phyloP scores from a whole-genome alignment of 148 eudicot genomes.

The Rhododendron kiyosumense region DNA sequence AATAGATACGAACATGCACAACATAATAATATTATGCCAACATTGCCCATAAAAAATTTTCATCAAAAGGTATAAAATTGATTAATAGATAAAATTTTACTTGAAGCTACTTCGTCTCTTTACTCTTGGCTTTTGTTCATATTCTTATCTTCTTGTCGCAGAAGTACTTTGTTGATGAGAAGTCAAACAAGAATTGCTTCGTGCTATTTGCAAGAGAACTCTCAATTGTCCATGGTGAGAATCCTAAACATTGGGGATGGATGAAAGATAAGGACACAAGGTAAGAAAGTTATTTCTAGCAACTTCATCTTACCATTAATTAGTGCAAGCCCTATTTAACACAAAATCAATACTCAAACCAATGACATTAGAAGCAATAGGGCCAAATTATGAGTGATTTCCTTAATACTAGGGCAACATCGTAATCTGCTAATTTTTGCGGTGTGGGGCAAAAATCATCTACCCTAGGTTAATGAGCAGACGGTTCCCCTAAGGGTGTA shows the following conservation, averaged over 20 bases:
- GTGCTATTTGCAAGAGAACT: background rate
- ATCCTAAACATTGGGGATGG: background rate
- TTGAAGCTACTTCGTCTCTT: background rate
- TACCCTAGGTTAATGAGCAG: background rate
- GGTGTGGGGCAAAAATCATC: background rate
- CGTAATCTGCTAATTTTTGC: background rate
- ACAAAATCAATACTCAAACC: no score
- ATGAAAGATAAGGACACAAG: background rate
- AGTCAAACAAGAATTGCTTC: background rate
- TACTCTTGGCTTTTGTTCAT: background rate
- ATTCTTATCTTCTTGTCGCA: background rate
- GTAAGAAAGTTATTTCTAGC: background rate
- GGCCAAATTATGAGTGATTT: no score
- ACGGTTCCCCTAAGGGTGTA: background rate
- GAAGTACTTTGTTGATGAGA: background rate
- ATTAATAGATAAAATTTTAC: no score
- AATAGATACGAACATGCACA: no score
- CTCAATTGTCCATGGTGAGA: background rate
- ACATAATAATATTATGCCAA: no score
- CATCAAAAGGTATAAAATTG: no score
- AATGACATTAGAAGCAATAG: no score
- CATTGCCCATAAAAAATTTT: no score
- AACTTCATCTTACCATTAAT: background rate
- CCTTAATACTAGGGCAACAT: no score
- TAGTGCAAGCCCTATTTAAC: no score